A percentile compares a stretch with the other conserved stretches of the same genome.
Conservation (phyloP, 2,329 filamentous ascomycete species). For the Byssochlamys sp. region DNA sequence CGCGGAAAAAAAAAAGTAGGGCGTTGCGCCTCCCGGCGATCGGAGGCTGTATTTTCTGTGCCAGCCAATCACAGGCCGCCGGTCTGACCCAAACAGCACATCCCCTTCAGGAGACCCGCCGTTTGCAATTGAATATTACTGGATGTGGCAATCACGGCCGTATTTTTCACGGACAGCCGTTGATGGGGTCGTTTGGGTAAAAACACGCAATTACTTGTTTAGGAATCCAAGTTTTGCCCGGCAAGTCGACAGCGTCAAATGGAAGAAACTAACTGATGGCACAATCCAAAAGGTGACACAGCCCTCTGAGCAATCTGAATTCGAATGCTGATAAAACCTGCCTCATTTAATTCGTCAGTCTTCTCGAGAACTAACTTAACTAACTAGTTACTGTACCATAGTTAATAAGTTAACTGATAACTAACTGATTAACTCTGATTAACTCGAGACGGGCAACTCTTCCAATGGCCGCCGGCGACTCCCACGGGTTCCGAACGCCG, state of each 20-base stretch:
- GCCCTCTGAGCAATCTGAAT: no score
- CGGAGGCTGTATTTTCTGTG: background rate
- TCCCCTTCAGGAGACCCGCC: background rate
- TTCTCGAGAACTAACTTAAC: no score
- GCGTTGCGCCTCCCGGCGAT: constrained; percentile 1
- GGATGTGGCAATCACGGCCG: background rate
- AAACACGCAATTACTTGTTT: background rate
- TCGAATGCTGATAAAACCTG: no score
- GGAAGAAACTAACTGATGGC: no score
- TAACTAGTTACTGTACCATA: no score
- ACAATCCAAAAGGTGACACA: no score
- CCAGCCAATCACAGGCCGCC: background rate
- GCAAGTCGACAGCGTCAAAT: no score
- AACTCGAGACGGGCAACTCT: background rate
- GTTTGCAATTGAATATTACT: background rate
- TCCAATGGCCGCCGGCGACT: background rate
- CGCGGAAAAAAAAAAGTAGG: constrained; percentile 8
- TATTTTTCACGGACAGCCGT: background rate
- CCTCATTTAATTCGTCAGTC: no score
- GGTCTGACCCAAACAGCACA: background rate
- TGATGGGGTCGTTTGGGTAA: background rate
- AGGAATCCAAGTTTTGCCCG: background rate
- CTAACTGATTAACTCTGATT: no score
- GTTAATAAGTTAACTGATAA: no score
- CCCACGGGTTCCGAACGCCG: background rate